Evolutionary conservation across 2,329 filamentous ascomycete species (phyloP).

Genomic region (Colletotrichum orchidophilum): DNA sequence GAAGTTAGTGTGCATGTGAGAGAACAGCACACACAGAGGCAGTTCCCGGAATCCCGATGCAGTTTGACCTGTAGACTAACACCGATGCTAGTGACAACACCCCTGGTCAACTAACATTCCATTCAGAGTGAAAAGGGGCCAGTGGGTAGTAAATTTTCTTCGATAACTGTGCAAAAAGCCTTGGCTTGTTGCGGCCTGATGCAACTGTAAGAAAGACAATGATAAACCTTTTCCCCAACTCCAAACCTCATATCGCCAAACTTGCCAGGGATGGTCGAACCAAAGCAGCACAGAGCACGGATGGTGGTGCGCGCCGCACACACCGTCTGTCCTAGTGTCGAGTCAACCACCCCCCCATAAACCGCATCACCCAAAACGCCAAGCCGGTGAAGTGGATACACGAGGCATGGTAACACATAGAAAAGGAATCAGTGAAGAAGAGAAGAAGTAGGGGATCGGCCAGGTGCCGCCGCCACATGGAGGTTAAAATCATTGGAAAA

Average conservation of each 20-base stretch:
- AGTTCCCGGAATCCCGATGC: not conserved
- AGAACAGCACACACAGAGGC: not conserved
- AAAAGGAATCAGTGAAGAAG: not conserved
- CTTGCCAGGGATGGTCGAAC: not conserved
- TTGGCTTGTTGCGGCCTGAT: slow-evolving; percentile 10
- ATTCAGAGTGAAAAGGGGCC: not conserved
- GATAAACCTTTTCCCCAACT: not conserved
- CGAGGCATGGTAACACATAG: not conserved
- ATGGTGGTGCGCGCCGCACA: slow-evolving; percentile 14
- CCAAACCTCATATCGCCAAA: not conserved
- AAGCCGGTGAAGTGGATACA: slow-evolving; percentile 22
- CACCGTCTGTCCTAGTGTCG: not conserved
- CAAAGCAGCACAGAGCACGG: slow-evolving; percentile 7
- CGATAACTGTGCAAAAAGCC: not conserved
- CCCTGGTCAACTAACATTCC: not conserved
- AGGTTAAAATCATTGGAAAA: not conserved
- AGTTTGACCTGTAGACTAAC: not conserved
- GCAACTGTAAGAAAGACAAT: not conserved
- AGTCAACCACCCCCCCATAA: slow-evolving; percentile 1
- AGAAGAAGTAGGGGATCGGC: not conserved
- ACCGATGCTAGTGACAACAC: slow-evolving; percentile 1
- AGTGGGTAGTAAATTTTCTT: not conserved
- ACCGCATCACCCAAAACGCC: slow-evolving; percentile 29
- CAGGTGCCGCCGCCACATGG: not conserved
- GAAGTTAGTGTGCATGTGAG: not conserved